Evolutionary conservation across 805 yeast species (phyloP).

Genomic region (Yamadazyma takamatsuzukensis): DNA sequence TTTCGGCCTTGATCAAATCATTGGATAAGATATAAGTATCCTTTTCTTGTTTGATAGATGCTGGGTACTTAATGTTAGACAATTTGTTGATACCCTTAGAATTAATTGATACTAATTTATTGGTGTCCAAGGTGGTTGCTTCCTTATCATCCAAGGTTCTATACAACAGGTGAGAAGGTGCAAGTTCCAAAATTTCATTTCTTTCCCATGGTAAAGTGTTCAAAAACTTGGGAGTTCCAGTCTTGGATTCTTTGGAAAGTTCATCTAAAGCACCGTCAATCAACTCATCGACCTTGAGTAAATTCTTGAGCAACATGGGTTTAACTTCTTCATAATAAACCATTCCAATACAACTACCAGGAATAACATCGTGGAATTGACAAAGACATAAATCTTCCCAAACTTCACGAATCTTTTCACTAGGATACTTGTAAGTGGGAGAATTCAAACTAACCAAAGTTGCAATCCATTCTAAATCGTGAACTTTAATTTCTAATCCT

Average conservation of each 20-base stretch:
- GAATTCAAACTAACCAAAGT: conserved; percentile 62
- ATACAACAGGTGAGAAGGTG: conserved; percentile 14
- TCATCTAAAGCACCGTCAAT: conserved; percentile 45
- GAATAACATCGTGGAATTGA: conserved; percentile 97
- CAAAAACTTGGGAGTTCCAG: conserved; percentile 18
- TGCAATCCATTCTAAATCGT: conserved; percentile 82
- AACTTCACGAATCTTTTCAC: conserved; percentile 56
- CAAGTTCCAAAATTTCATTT: conserved; percentile 40
- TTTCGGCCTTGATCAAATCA: conserved; percentile 52
- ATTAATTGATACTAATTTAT: conserved; percentile 19
- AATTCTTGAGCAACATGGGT: conserved; percentile 64
- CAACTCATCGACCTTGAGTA: conserved; percentile 50
- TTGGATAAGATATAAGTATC: conserved; percentile 53
- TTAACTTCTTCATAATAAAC: conserved; percentile 81
- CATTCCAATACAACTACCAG: conserved; percentile 93
- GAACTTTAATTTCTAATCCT: conserved; percentile 67
- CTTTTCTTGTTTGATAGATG: conserved; percentile 41
- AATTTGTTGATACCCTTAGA: conserved; percentile 17
- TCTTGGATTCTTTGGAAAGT: conserved; percentile 2
- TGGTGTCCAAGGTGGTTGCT: conserved; percentile 7
- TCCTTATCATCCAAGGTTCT: conserved; percentile 10
- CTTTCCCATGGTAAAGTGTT: conserved; percentile 69
- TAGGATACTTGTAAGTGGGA: conserved; percentile 67
- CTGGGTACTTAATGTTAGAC: conserved; percentile 40
- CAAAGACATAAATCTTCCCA: conserved; percentile 91